These are phyloP conservation scores for Effrenium voratum DNA, from an alignment of 73 alveolate genomes.

Conservation along the genomic window DNA sequence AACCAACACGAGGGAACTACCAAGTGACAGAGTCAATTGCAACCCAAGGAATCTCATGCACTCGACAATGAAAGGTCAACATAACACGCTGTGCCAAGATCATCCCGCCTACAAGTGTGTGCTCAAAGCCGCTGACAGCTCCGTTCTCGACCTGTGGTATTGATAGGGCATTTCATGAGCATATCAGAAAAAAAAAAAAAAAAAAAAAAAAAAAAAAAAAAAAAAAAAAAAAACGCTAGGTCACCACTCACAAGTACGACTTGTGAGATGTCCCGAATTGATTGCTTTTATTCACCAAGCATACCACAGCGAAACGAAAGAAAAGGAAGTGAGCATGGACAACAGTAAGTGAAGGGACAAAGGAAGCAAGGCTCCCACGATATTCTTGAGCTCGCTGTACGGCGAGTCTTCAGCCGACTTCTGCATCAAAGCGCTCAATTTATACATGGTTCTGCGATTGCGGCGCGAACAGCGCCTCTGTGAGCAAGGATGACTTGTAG, in stretches of 20 bases:
- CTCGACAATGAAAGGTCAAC: no score
- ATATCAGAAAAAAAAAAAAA: not conserved
- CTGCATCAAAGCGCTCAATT: not conserved
- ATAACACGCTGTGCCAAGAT: no score
- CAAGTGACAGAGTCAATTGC: not conserved
- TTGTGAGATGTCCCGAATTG: no score
- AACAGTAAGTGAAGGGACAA: not conserved
- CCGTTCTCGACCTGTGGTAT: conserved; percentile 62
- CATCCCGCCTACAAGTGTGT: conserved; percentile 63
- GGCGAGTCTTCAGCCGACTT: conserved; percentile 80
- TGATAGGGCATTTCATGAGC: not conserved
- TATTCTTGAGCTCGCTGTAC: conserved; percentile 44
- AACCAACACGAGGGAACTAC: not conserved
- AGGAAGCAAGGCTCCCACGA: not conserved
- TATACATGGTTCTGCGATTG: not conserved
- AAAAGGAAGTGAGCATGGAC: not conserved
- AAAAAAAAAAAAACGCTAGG: no score
- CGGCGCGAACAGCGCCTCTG: conserved; percentile 21
- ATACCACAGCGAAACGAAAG: no score
- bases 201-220: no score
- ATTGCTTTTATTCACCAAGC: no score
- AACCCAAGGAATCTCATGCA: not conserved
- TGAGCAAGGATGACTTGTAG: conserved; percentile 51
- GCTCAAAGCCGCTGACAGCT: conserved; percentile 6
- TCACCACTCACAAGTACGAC: no score